Percentiles rank a stretch among this genome's conserved stretches.
Conservation (phyloP, 305 asterid genomes). For the Plantago coronopus region DNA sequence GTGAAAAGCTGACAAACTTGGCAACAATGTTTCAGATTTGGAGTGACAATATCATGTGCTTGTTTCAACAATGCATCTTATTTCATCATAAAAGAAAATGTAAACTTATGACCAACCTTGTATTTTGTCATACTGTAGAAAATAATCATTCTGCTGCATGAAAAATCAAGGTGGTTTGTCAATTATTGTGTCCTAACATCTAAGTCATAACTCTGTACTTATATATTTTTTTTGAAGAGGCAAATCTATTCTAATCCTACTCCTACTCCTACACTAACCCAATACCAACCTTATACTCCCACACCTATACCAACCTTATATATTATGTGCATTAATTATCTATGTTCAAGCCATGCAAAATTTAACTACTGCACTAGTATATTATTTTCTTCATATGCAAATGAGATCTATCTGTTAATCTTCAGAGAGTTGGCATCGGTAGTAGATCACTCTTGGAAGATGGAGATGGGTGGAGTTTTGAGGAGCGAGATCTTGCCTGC, state of each 20-base stretch:
- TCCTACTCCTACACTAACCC: too few relatives aligned
- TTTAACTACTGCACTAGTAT: slow-evolving; percentile 16
- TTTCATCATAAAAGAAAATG: too few relatives aligned
- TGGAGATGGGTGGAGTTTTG: slow-evolving; percentile 86
- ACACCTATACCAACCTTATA: too few relatives aligned
- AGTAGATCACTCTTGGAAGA: slow-evolving; percentile 88
- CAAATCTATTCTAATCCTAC: too few relatives aligned
- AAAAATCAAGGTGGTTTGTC: background rate
- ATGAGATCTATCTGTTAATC: slow-evolving; percentile 21
- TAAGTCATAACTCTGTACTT: background rate
- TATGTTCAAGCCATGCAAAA: slow-evolving; percentile 18
- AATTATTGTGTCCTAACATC: slow-evolving; percentile 6
- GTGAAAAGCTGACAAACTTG: background rate
- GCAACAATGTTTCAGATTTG: too few relatives aligned
- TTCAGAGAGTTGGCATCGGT: slow-evolving; percentile 75
- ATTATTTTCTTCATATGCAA: slow-evolving; percentile 16
- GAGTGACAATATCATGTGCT: background rate
- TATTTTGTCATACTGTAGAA: background rate
- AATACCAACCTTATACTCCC: too few relatives aligned
- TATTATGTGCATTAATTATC: slow-evolving; percentile 10
- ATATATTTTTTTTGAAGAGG: too few relatives aligned
- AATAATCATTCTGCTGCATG: slow-evolving; percentile 11
- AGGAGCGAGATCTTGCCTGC: slow-evolving; percentile 44
- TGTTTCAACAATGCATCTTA: background rate
- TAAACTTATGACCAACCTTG: background rate